These are phyloP conservation scores for sorghum (Sorghum bicolor) DNA, from an alignment of 176 grass and related monocot genomes.

Conservation along the genomic window Sorghum_bicolor_NCBIv3 NC_012872.2:3201501-3202000, in stretches of 20 bases:
- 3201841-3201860: not conserved
- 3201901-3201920: not conserved
- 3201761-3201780: not conserved
- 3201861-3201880: constrained; percentile 1
- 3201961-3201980: not conserved
- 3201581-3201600: constrained; percentile 6
- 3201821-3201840: not conserved
- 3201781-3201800: not conserved
- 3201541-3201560: not conserved
- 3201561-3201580: not conserved
- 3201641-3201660: not conserved
- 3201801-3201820: not conserved
- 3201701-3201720: not conserved
- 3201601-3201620: constrained; percentile 36
- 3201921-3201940: constrained; percentile 17
- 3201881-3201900: not conserved
- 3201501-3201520: constrained; percentile 6
- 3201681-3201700: constrained; percentile 1
- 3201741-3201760: not conserved
- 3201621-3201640: constrained; percentile 29
- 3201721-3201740: not conserved
- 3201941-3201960: constrained; percentile 25
- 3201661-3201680: constrained; percentile 12
- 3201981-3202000: not conserved
- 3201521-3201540: constrained; percentile 7